Conservation (phyloP, 2,329 filamentous ascomycete genomes). For the Fonsecaea erecta region DNA sequence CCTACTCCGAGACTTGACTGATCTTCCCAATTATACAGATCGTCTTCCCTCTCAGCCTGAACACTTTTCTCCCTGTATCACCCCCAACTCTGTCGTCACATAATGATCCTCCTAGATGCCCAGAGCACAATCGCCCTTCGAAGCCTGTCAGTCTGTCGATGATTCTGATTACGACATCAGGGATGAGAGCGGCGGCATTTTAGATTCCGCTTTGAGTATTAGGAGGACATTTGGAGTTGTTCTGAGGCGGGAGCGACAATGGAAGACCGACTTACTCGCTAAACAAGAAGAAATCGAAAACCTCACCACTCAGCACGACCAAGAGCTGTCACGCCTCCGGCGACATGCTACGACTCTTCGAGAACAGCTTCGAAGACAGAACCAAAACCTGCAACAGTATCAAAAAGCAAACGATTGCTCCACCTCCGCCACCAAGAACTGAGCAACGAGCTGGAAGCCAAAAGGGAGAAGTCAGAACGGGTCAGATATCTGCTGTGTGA, state of each 20-base stretch:
- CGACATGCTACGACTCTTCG: slow-evolving; percentile 5
- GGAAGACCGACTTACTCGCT: slow-evolving; percentile 1
- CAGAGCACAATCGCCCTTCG: slow-evolving; percentile 5
- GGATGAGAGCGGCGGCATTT: background rate
- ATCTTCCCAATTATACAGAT: slow-evolving; percentile 4
- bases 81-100: background rate
- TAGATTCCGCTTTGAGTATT: background rate
- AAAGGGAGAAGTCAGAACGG: slow-evolving; percentile 2
- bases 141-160: slow-evolving; percentile 2
- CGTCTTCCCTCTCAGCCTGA: background rate
- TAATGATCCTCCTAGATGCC: slow-evolving; percentile 9
- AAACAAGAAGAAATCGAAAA: slow-evolving; percentile 9
- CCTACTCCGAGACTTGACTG: slow-evolving; percentile 1
- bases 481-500: slow-evolving; percentile 4
- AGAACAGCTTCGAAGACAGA: background rate
- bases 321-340: background rate
- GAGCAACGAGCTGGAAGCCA: slow-evolving; percentile 6
- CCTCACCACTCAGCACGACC: background rate
- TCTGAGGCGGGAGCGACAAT: background rate
- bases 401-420: slow-evolving; percentile 4
- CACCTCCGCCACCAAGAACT: slow-evolving; percentile 8
- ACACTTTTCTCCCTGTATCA: slow-evolving; percentile 10
- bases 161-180: slow-evolving; percentile 5
- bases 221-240: slow-evolving; percentile 5
- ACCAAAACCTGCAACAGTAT: background rate